Evolutionary conservation across 148 eudicot species (phyloP), one percentile per base, ranked within the genome.

Genomic region (Chenopodium suecicum): DNA sequence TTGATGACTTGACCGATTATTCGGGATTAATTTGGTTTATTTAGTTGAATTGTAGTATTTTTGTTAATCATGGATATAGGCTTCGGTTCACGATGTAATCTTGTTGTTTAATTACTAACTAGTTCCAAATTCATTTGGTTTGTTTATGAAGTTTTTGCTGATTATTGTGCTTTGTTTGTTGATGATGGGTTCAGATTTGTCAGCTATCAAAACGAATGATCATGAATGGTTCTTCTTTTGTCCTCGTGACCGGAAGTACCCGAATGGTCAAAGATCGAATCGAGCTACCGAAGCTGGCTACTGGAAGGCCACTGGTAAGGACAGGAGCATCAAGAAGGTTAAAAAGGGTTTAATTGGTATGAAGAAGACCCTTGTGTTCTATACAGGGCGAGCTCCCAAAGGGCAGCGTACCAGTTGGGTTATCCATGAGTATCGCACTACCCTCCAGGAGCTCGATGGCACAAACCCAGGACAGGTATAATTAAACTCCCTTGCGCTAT

Each of bases 301-400:
- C 86, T 97, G 99, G 98, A 97, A 97, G 64, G 99, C 99, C 2
- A 97, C 99, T 12, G 99, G 99, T 25, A 97, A 89, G 77, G 99
- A 97, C 71, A 90, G 99, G 90, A 80, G 80, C 29, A 92, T 97
- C 54, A 90, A 85, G 77, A 68, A 91, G 10, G 88, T 80, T 86
- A 87, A 84, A 70, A 71, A 78, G 82, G 90, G 85, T 13, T 70
- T 81, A 76, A 93, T 97, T 83, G 99, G 99, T 22, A 92, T 85
- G 91, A 97, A 97, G 86, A 97, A 97, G 89, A 92, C 99, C 22
- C 88, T 97, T 80, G 99, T 92, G 6, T 94, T 94, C 84, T 91
- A 97, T 66, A 87, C 77, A 9, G 99, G 99, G 12, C 94, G 99
- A 74, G 98, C 99, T 73, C 99, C 99, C 3, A 90, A 88, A 67